Percentiles rank a stretch among this genome's conserved stretches.
phyloP scores from a whole-genome alignment of 257 asterid genomes.

The Solanum pennellii region DNA sequence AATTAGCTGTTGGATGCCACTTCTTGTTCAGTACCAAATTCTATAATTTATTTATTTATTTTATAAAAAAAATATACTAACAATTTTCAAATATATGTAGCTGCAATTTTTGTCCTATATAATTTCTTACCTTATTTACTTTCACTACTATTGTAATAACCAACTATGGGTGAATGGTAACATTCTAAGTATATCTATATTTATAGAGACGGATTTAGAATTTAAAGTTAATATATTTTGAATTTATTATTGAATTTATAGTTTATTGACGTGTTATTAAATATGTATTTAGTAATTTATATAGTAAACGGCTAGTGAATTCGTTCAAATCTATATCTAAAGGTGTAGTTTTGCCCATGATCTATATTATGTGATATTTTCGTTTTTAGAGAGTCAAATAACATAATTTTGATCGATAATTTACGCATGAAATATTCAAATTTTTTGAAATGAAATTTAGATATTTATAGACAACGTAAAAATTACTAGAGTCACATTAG shows the following conservation, averaged over 20 bases:
- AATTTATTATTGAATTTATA: not conserved
- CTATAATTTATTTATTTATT: not conserved
- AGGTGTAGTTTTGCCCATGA: not conserved
- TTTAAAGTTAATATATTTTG: not conserved
- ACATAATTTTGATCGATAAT: rapidly evolving
- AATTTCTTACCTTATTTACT: not conserved
- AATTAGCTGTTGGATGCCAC: not conserved
- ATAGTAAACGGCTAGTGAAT: not conserved
- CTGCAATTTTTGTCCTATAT: not conserved
- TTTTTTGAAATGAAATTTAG: too few relatives aligned
- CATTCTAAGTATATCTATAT: not conserved
- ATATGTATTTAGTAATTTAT: not conserved
- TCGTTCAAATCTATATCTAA: not conserved
- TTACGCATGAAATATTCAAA: too few relatives aligned
- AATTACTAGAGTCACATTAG: too few relatives aligned
- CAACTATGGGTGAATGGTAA: not conserved
- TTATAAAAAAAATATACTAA: not conserved
- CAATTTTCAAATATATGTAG: not conserved
- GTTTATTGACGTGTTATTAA: not conserved
- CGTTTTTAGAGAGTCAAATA: not conserved
- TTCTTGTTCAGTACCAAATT: not conserved
- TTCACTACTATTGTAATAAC: not conserved
- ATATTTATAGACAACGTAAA: too few relatives aligned
- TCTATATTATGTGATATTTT: not conserved
- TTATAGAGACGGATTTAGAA: not conserved